Percentiles rank a stretch among this genome's conserved stretches.
Conservation (phyloP, 140 eudicot genomes). For the Cichorium intybus region DNA sequence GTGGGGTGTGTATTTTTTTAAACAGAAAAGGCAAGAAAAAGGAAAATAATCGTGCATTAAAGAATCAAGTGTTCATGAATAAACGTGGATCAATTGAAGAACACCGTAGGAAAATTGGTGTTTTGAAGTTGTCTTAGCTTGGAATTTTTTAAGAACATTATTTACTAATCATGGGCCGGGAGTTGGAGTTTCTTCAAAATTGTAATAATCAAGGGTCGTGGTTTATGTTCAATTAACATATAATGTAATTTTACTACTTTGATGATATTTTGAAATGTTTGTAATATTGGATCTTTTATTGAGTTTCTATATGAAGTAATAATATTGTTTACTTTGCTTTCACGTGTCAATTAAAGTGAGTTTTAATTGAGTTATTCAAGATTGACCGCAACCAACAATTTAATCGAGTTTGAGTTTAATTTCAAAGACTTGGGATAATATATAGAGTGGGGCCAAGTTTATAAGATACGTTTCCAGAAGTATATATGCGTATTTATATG, state of each 20-base stretch:
- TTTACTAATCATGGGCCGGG: neutral
- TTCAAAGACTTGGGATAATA: too few species aligned
- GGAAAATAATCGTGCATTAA: conserved; percentile 3
- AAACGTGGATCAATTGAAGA: conserved; percentile 27
- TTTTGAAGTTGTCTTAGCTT: conserved; percentile 16
- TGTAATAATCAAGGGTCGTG: conserved; percentile 9
- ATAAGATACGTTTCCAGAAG: too few species aligned
- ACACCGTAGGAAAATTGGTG: conserved; percentile 19
- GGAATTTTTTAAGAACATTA: neutral
- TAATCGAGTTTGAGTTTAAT: too few species aligned
- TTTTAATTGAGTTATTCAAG: too few species aligned
- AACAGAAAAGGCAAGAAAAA: conserved; percentile 29
- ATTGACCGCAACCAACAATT: too few species aligned
- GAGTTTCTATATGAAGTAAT: conserved; percentile 4
- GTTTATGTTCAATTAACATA: neutral
- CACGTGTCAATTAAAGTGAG: too few species aligned
- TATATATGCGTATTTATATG: too few species aligned
- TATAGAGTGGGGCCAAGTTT: too few species aligned
- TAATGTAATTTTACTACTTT: neutral
- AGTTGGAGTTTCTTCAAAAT: neutral
- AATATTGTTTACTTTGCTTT: neutral
- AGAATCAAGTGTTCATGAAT: conserved; percentile 25
- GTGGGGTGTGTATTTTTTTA: neutral
- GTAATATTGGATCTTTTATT: neutral
- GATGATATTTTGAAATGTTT: neutral